phyloP scores from a whole-genome alignment of 2,329 filamentous ascomycete species.

The Colletotrichum euphorbiae region DNA sequence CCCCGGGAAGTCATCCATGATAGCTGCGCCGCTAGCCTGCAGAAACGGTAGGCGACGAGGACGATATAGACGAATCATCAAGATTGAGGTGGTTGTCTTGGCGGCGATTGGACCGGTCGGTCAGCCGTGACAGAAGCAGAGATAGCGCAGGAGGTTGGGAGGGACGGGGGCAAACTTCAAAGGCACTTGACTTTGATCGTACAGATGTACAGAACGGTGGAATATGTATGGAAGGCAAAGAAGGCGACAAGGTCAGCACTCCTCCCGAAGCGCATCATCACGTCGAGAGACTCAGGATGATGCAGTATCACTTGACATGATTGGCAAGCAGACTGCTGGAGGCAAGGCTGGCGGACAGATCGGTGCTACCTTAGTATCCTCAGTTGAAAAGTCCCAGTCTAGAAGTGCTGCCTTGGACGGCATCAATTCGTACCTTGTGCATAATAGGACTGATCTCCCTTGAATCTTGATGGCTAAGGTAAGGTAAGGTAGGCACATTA shows the following conservation, averaged over 20 bases:
- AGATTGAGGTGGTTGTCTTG: background rate
- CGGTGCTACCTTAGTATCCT: no score
- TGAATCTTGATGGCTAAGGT: no score
- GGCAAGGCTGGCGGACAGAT: background rate
- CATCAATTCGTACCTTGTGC: no score
- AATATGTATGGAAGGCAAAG: conserved; percentile 32
- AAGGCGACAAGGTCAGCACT: conserved; percentile 5
- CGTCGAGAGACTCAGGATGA: background rate
- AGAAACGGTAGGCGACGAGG: conserved; percentile 5
- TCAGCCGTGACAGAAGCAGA: conserved; percentile 10
- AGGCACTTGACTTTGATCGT: conserved; percentile 24
- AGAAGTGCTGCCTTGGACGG: no score
- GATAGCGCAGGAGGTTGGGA: background rate
- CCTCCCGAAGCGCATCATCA: background rate
- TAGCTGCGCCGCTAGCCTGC: conserved; percentile 28
- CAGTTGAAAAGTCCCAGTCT: no score
- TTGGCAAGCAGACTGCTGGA: conserved; percentile 1
- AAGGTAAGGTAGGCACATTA: background rate
- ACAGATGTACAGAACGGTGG: conserved; percentile 25
- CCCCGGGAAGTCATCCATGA: conserved; percentile 24
- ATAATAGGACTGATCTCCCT: no score
- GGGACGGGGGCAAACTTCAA: background rate
- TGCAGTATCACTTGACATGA: conserved; percentile 11
- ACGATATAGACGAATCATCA: background rate
- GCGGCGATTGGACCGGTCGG: conserved; percentile 24